Conservation (phyloP, 2,329 filamentous ascomycete genomes). For the Thelonectria rubi region DNA sequence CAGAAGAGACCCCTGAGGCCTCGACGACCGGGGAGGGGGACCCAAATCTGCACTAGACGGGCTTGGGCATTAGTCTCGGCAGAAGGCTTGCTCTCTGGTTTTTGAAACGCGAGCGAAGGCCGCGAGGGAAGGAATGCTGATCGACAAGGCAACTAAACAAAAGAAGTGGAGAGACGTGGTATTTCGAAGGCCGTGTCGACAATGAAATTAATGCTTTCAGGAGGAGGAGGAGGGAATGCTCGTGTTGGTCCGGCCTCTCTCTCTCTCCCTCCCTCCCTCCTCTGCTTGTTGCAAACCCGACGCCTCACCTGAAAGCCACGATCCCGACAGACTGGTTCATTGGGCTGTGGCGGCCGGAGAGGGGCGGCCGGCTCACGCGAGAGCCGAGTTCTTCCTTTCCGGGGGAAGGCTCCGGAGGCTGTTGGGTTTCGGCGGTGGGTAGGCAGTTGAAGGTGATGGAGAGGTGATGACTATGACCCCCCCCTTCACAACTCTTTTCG, state of each 20-base stretch:
- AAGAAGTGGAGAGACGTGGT: not conserved
- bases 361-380: too few relatives aligned
- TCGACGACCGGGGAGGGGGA: too few relatives aligned
- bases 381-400: too few relatives aligned
- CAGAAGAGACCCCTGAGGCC: too few relatives aligned
- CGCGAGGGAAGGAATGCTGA: slow-evolving; percentile 15
- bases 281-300: slow-evolving; percentile 2
- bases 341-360: too few relatives aligned
- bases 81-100: slow-evolving; percentile 12
- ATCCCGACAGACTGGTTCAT: slow-evolving; percentile 43
- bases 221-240: too few relatives aligned
- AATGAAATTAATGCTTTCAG: too few relatives aligned
- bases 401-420: slow-evolving; percentile 34
- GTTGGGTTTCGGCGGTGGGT: not conserved
- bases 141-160: slow-evolving; percentile 11
- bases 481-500: slow-evolving; percentile 1
- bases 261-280: too few relatives aligned
- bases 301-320: slow-evolving; percentile 19
- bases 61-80: slow-evolving; percentile 15
- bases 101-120: slow-evolving; percentile 4
- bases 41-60: too few relatives aligned
- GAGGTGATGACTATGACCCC: too few relatives aligned
- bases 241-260: too few relatives aligned
- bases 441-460: too few relatives aligned
- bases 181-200: not conserved